phyloP scores from a whole-genome alignment of 805 yeast species.

The Candida pseudofarinosa region DNA sequence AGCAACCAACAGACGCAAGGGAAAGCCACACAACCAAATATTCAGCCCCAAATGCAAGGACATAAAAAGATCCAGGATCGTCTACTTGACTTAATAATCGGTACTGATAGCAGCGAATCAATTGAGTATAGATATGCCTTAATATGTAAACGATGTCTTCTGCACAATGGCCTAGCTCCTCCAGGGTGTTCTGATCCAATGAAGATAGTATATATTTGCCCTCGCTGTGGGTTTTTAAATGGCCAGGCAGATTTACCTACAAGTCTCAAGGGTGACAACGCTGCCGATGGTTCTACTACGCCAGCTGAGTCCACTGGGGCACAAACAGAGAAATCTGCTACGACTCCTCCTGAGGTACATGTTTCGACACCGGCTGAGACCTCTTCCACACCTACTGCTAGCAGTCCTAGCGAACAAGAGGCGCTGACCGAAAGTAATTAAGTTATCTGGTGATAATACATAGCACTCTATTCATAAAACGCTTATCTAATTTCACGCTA shows the following conservation, averaged over 20 bases:
- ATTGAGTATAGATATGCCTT: constrained; percentile 63
- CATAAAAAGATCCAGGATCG: constrained; percentile 26
- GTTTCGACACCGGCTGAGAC: too few species aligned
- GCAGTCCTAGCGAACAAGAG: too few species aligned
- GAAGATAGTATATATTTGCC: constrained; percentile 56
- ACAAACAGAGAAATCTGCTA: background rate
- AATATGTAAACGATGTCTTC: constrained; percentile 61
- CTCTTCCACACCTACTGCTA: too few species aligned
- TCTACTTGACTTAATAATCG: constrained; percentile 34
- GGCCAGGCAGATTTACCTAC: constrained; percentile 15
- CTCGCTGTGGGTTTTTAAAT: constrained; percentile 52
- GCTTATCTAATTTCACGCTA: too few species aligned
- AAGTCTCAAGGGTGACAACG: background rate
- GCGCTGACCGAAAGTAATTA: too few species aligned
- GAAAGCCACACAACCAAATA: background rate
- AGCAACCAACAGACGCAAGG: background rate
- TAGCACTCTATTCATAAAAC: too few species aligned
- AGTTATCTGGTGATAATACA: too few species aligned
- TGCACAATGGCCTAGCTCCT: constrained; percentile 80
- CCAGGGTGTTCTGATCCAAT: constrained; percentile 53
- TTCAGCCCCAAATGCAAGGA: background rate
- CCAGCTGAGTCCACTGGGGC: background rate
- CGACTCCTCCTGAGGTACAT: too few species aligned
- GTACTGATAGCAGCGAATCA: constrained; percentile 62
- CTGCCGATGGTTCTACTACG: constrained; percentile 4